phyloP scores from a whole-genome alignment of 768 basidiomycete species.

The Pleurotus pulmonarius region DNA sequence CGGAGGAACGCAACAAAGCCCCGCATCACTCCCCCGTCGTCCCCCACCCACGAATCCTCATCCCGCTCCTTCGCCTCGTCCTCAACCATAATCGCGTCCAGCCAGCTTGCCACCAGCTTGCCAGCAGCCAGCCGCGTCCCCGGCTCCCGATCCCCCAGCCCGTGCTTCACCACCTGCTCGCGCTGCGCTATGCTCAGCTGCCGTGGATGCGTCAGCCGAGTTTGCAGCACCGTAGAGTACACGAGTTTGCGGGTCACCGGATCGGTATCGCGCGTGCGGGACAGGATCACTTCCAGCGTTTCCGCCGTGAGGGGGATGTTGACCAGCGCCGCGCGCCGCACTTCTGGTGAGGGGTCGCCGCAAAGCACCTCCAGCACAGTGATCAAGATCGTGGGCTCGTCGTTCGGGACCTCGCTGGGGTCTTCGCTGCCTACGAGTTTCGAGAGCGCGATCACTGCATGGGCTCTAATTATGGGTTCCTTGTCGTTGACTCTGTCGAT shows the following conservation, averaged over 20 bases:
- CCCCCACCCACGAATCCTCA: slow-evolving; percentile 30
- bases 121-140: slow-evolving; percentile 79
- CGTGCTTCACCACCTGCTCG: slow-evolving; percentile 81
- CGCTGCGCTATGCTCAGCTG: slow-evolving; percentile 77
- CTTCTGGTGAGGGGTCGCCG: slow-evolving; percentile 82
- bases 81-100: slow-evolving; percentile 53
- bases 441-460: slow-evolving; percentile 79
- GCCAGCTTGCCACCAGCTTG: slow-evolving; percentile 78
- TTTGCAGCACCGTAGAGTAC: slow-evolving; percentile 62
- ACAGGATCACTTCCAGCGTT: slow-evolving; percentile 67
- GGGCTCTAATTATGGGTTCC: slow-evolving; percentile 77
- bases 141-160: slow-evolving; percentile 86
- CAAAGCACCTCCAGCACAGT: slow-evolving; percentile 65
- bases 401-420: slow-evolving; percentile 44
- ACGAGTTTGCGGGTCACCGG: slow-evolving; percentile 74
- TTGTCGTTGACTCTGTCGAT: slow-evolving; percentile 85
- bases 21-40: slow-evolving; percentile 45
- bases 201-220: slow-evolving; percentile 58
- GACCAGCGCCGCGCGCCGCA: slow-evolving; percentile 85
- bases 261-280: slow-evolving; percentile 84
- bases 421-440: slow-evolving; percentile 75
- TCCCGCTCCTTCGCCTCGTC: slow-evolving; percentile 22
- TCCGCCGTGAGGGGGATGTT: slow-evolving; percentile 62
- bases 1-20: slow-evolving; percentile 41
- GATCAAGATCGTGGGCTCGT: slow-evolving; percentile 54